Conservation (phyloP, 192 early-diverging fungal genomes). For the Linnemannia zychae region DNA sequence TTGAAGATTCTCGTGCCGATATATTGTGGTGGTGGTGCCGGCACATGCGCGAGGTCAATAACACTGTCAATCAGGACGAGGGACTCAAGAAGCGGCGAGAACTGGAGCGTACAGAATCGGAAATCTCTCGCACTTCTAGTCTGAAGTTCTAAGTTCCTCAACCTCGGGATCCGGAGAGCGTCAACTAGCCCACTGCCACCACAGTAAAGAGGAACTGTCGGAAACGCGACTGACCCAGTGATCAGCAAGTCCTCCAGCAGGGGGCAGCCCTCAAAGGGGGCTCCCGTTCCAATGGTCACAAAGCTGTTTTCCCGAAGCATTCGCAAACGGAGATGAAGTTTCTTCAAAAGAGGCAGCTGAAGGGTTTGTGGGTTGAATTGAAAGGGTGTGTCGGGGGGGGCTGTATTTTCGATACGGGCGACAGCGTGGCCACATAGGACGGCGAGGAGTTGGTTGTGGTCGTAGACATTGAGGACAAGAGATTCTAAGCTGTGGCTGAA, state of each 20-base stretch:
- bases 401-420: neutral
- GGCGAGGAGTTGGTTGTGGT: slow-evolving; percentile 12
- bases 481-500: slow-evolving; percentile 29
- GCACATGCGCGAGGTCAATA: neutral
- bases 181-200: neutral
- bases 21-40: neutral
- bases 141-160: slow-evolving; percentile 1
- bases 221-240: neutral
- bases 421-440: slow-evolving; percentile 12
- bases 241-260: slow-evolving; percentile 10
- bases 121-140: neutral
- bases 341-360: slow-evolving; percentile 6
- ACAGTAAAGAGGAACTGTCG: too few species aligned
- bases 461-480: slow-evolving; percentile 16
- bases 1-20: neutral
- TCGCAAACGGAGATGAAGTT: slow-evolving; percentile 4
- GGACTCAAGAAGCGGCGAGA: slow-evolving; percentile 17
- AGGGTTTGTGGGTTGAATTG: neutral
- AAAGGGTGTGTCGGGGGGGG: slow-evolving; percentile 6
- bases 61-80: neutral
- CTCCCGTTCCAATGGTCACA: slow-evolving; percentile 9
- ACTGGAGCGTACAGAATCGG: neutral
- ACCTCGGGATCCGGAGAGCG: neutral
- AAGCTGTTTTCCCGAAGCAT: too few species aligned
- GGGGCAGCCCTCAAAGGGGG: slow-evolving; percentile 24